Base-by-base conservation (phyloP, 192 early-diverging fungal genomes). In the Coemansia sp. region DNA sequence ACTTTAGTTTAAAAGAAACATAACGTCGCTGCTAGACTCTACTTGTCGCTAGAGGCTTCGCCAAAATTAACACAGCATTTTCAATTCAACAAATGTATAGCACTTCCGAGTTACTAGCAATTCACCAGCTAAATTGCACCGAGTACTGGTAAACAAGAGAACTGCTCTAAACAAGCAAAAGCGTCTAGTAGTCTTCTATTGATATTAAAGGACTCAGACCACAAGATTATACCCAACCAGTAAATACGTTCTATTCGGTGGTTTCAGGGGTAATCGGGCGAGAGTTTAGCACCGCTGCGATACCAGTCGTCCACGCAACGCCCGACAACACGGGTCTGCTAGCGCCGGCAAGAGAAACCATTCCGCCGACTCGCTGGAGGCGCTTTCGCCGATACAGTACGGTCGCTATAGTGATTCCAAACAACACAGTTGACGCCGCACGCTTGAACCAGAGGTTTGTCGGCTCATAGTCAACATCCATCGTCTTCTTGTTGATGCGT, bases 261-360 rank as follows among this genome's bases (percentile, higher is more conserved):
- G 21, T 3, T 10, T 23, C 39, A 11, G 25, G 55, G 33, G 37
- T 52, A 16, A 50, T n/a, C 7, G 76, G 70, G 10, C 76, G 69
- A 2, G 70, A 63, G 48, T 79, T 79, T 28, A 79, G 67, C 2
- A 47, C 50, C 6, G 67, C 69, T 16, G 71, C 61, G 13, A 79
- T 79, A 31, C 67, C 77, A 13, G 68, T 63, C 3, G 68, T 65
- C 77, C 77, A 79, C 10, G 72, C 65, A 20, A 68, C 25, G 0
- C 77, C 77, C 0, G 77, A 64, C 34, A 79, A 60, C 0, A 79
- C 33, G 11, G 77, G 77, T 1, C 77, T 65, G 9, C 72, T 75
- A 43, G 77, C 68, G n/a, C 77, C 77, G 14, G 77, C 59, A 11
- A 79, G 68, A 35, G 77, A 79, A 6, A 79, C 77, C 37, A 79